Evolutionary conservation across 306 rosid species (phyloP), one percentile per base, ranked within the genome.

Genomic region (Inga oerstediana): DNA sequence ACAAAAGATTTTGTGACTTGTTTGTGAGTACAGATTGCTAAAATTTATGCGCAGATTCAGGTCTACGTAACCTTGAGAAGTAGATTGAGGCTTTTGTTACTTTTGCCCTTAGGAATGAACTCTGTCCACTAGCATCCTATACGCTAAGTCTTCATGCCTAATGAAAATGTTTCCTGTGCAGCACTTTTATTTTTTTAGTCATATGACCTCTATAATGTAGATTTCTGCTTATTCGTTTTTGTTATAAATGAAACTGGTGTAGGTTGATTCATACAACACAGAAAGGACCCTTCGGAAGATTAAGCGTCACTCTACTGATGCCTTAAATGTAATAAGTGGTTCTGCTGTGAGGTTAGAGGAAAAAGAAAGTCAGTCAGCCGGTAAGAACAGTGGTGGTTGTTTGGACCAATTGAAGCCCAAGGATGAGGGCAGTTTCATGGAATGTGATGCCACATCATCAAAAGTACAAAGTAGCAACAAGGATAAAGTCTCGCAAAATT

Each of bases 231-330:
- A 59, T 59, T 24, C 22, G 9, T 59, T 59, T 81, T 8, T 83
- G 15, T 22, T 46, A n/a, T 82, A n/a, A 72, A 22, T 30, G 56
- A 80, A 66, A 43, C 48, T 79, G 74, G 15, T 84, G 73, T 83
- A 94, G 98, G 97, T 93, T 65, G 97, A 93, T 72, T 72, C 75
- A 24, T 72, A 65, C 71, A 65, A 65, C 44, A 65, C 71, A 7
- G 71, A 65, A 65, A 65, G 71, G 43, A 14, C 43, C 41, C 43
- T 65, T 14, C n/a, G 22, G 71, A 65, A 65, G 71, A 65, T 65
- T 32, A 65, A 65, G 71, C 43, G 44, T 15, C 71, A 14, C 43
- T 30, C 71, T 65, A 5, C 44, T 32, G 71, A 14, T 65, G 11
- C 71, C 71, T 65, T 65, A 65, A 34, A 32, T 14, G 43, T 39